These are phyloP conservation scores for Quercus suber DNA, from an alignment of 306 rosid genomes.

Conservation along the genomic window DNA sequence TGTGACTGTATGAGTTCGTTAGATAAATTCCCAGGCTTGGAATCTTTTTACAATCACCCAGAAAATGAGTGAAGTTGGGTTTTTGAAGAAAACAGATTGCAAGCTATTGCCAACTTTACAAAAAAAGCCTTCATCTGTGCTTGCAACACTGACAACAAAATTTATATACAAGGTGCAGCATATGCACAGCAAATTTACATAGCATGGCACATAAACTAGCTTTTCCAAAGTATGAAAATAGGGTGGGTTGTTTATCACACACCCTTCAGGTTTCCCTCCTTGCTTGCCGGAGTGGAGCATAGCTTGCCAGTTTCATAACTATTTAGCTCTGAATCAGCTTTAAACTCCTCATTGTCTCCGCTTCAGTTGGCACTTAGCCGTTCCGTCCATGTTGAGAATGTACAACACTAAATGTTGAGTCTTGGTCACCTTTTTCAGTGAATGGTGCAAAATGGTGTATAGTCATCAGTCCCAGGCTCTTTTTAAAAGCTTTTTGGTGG, in stretches of 20 bases:
- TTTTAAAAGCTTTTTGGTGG: constrained; percentile 20
- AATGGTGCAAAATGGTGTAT: not conserved
- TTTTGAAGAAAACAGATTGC: not conserved
- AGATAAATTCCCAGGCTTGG: not conserved
- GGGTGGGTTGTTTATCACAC: constrained; percentile 58
- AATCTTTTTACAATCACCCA: not conserved
- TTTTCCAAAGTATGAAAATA: constrained; percentile 61
- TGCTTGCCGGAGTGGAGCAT: constrained; percentile 43
- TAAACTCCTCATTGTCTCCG: constrained; percentile 43
- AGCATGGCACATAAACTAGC: constrained; percentile 27
- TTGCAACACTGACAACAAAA: not conserved
- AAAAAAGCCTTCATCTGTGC: not conserved
- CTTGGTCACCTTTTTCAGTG: constrained; percentile 26
- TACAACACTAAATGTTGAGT: constrained; percentile 21
- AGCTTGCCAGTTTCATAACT: constrained; percentile 18
- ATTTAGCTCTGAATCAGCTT: constrained; percentile 39
- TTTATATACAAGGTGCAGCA: not conserved
- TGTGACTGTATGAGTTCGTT: not conserved
- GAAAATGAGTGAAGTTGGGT: not conserved
- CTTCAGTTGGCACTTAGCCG: constrained; percentile 37
- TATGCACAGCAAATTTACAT: not conserved
- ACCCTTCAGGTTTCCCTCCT: constrained; percentile 48
- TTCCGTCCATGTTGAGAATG: constrained; percentile 16
- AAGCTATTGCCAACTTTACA: not conserved
- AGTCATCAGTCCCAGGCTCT: constrained; percentile 21